Conservation (phyloP, 352 stramenopile species). For the Pythium folliculosum region DNA sequence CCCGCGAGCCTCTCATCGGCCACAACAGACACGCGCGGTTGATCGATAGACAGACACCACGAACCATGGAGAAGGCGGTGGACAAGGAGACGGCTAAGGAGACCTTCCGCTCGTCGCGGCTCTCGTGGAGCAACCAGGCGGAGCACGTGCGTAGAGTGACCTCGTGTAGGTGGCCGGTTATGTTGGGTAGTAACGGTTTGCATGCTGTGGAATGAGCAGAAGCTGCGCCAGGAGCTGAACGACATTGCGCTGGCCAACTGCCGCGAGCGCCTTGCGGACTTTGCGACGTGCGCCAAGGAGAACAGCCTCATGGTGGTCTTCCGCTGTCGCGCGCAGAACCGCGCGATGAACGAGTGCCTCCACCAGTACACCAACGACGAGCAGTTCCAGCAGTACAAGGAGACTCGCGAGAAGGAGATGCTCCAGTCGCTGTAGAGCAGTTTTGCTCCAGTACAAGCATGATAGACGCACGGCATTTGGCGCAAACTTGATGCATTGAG, state of each 20-base stretch:
- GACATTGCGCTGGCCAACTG: conserved; percentile 85
- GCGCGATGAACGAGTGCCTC: conserved; percentile 78
- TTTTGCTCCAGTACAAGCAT: neutral
- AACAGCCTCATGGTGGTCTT: conserved; percentile 73
- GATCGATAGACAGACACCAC: neutral
- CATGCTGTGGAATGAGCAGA: conserved; percentile 36
- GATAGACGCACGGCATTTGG: neutral
- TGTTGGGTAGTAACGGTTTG: neutral
- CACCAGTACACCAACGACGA: conserved; percentile 80
- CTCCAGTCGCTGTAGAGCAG: conserved; percentile 19
- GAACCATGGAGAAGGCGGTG: conserved; percentile 46
- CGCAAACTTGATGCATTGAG: neutral
- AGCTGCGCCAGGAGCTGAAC: conserved; percentile 80
- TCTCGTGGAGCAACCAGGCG: conserved; percentile 84
- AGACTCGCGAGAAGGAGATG: conserved; percentile 64
- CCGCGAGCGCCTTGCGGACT: conserved; percentile 50
- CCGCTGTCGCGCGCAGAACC: conserved; percentile 72
- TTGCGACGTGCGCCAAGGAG: conserved; percentile 68
- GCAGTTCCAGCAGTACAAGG: conserved; percentile 67
- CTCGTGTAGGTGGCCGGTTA: no score
- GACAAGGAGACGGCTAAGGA: conserved; percentile 78
- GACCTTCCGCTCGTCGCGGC: conserved; percentile 68
- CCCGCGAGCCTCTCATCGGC: neutral
- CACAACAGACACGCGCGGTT: conserved; percentile 15
- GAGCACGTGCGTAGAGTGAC: conserved; percentile 46